These are phyloP conservation scores for Macrophomina pseudophaseolina DNA, from an alignment of 2,329 filamentous ascomycete genomes.

Conservation along the genomic window DNA sequence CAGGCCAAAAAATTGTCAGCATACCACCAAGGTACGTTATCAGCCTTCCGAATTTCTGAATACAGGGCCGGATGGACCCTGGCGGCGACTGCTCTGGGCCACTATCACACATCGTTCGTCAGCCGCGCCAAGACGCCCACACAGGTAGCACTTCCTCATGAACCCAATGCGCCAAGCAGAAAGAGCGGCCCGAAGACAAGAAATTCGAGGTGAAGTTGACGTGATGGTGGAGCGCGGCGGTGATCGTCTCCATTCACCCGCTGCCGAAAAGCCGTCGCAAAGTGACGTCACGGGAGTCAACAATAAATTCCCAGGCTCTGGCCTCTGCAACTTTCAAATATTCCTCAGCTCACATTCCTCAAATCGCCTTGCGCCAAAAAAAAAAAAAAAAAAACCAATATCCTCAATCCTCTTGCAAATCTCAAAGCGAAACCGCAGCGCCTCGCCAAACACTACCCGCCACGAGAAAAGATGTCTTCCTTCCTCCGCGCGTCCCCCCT, in stretches of 20 bases:
- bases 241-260: constrained; percentile 12
- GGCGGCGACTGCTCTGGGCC: too few species aligned
- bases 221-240: background rate
- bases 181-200: background rate
- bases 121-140: too few species aligned
- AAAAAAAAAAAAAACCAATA: too few species aligned
- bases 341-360: background rate
- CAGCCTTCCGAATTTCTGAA: too few species aligned
- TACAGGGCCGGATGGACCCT: too few species aligned
- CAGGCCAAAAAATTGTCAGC: too few species aligned
- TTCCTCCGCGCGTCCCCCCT: background rate
- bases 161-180: too few species aligned
- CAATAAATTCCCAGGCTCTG: background rate
- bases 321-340: background rate
- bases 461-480: background rate
- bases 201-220: background rate
- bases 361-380: background rate
- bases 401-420: background rate
- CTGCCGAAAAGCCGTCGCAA: background rate
- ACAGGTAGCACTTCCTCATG: too few species aligned
- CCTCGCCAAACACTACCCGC: constrained; percentile 3
- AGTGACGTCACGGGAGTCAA: background rate
- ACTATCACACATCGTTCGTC: too few species aligned
- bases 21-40: too few species aligned
- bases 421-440: background rate